Evolutionary conservation across 176 grass and related monocot genomes (phyloP).

Genomic region (Pontederia crassipes): DNA sequence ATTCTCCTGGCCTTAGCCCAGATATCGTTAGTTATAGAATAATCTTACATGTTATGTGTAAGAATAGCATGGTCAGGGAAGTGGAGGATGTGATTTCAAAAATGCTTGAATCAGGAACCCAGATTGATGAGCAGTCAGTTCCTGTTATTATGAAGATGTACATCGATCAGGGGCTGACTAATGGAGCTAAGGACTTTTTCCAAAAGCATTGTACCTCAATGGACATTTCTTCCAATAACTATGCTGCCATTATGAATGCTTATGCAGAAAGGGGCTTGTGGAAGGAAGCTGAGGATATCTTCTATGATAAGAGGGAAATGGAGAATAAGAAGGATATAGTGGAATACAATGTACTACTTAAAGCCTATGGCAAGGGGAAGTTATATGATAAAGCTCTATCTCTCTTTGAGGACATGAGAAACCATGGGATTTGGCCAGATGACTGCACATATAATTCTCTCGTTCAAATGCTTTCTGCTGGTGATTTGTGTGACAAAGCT

Average conservation of each 20-base stretch:
- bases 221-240: slow-evolving; percentile 43
- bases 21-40: slow-evolving; percentile 61
- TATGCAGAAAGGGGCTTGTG: slow-evolving; percentile 47
- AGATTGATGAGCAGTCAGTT: slow-evolving; percentile 39
- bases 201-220: slow-evolving; percentile 35
- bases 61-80: slow-evolving; percentile 36
- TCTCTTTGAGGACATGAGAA: slow-evolving; percentile 47
- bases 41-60: slow-evolving; percentile 42
- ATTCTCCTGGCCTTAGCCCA: slow-evolving; percentile 11
- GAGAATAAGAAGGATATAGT: slow-evolving; percentile 29
- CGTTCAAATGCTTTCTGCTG: slow-evolving; percentile 65
- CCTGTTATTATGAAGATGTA: slow-evolving; percentile 71
- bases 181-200: slow-evolving; percentile 45
- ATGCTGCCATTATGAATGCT: slow-evolving; percentile 54
- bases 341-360: slow-evolving; percentile 68
- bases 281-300: slow-evolving; percentile 51
- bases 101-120: slow-evolving; percentile 23
- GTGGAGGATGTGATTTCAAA: slow-evolving; percentile 27
- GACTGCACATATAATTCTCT: slow-evolving; percentile 63
- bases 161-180: slow-evolving; percentile 47
- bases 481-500: slow-evolving; percentile 41
- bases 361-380: slow-evolving; percentile 55
- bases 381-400: slow-evolving; percentile 48
- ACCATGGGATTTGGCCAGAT: slow-evolving; percentile 36
- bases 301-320: slow-evolving; percentile 26